phyloP scores from a whole-genome alignment of 768 basidiomycete species.

The Lentinula aciculospora region DNA sequence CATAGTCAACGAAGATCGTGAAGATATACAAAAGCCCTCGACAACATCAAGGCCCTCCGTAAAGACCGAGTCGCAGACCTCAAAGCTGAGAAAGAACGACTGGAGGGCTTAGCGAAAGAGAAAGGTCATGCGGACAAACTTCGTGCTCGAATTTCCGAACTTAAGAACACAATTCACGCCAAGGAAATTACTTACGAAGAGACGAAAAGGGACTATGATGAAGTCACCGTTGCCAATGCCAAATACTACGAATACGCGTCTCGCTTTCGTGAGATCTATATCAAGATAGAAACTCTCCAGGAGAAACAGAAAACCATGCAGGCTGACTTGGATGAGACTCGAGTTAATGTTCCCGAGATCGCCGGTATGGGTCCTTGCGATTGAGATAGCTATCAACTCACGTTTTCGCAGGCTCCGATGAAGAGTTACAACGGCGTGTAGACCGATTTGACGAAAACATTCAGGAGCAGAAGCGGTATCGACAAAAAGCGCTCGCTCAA shows the following conservation, averaged over 20 bases:
- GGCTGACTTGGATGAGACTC: constrained; percentile 55
- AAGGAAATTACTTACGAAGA: constrained; percentile 76
- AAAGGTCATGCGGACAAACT: constrained; percentile 87
- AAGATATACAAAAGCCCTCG: constrained; percentile 96
- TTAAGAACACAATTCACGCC: constrained; percentile 53
- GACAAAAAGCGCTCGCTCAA: constrained; percentile 39
- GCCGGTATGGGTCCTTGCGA: constrained; percentile 37
- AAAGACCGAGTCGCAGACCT: constrained; percentile 89
- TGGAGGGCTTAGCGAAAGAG: constrained; percentile 72
- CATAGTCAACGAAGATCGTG: background rate
- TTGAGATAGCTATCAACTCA: background rate
- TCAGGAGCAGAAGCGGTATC: constrained; percentile 41
- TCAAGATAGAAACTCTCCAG: constrained; percentile 59
- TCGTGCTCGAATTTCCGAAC: constrained; percentile 54
- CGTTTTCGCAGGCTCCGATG: constrained; percentile 53
- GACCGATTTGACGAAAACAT: constrained; percentile 58
- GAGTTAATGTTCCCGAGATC: constrained; percentile 61
- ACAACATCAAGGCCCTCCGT: constrained; percentile 82
- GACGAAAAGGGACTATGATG: constrained; percentile 59
- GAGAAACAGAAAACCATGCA: constrained; percentile 58
- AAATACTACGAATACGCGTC: constrained; percentile 80
- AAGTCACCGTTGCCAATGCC: constrained; percentile 60
- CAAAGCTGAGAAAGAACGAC: constrained; percentile 87
- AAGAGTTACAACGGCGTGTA: constrained; percentile 56
- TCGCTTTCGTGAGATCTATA: constrained; percentile 81